Evolutionary conservation across 1,284 basidiomycete species (phyloP), one percentile per base, ranked within the genome.

Genomic region (Testicularia cyperi): DNA sequence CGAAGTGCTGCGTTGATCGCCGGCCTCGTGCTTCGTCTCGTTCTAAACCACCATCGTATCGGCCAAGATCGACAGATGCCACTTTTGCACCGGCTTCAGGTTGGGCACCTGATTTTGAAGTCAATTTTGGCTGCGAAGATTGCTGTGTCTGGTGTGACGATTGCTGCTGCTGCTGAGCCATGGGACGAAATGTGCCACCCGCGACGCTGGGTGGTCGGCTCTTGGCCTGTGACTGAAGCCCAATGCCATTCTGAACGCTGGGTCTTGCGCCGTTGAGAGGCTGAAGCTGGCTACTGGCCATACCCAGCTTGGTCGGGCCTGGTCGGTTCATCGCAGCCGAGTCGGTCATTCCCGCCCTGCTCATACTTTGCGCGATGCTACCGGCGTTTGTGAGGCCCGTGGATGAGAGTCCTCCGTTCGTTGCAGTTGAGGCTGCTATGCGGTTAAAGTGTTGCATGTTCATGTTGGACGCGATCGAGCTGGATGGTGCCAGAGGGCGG

Each of bases 11-110:
- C 5, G 53, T 62, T 1, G 63, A 46, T 6, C 77, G 47, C 16
- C 75, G 60, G 5, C 77, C 74, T 5, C 68, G 54, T 2, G 44
- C 55, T 45, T 78, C 77, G 44, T 78, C 77, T 14, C 73, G 60
- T 43, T 78, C 77, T 5, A 78, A 55, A 10, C 74, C 72, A 10
- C 77, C 77, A 39, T 78, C 77, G 38, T 78, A 78, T 8, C 60
- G 46, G 3, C 77, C 77, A 0, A 78, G 65, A 23, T 76, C 70
- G 32, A 77, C 60, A 6, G 44, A 23, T 2, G 33, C 38, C 5
- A 41, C 16, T 2, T 36, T 22, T 9, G 20, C 34, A 16, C 6
- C 34, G 34, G 34, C 34, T 36, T 41, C 22, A 2, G 44, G 14
- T 4, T 37, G 3, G 14, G 26, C 34, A 3, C 40, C 22, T 26